Evolutionary conservation across 345 rosid species (phyloP).

Genomic region (Eucalyptus sp.): DNA sequence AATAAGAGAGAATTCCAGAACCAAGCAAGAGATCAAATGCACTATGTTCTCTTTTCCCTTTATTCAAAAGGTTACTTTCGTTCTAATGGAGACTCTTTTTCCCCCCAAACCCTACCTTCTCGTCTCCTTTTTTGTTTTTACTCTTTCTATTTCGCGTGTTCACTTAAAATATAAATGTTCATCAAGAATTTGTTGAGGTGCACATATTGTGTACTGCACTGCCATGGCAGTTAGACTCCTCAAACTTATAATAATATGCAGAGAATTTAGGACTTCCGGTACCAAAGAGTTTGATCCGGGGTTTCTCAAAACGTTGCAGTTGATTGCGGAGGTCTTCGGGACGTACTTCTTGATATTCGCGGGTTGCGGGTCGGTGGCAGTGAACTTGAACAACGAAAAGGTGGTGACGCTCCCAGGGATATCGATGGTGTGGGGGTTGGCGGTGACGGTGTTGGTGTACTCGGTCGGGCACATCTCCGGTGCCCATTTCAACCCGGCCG

Average conservation of each 20-base stretch:
- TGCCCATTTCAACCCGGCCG: constrained; percentile 93
- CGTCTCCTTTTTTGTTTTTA: too few relatives aligned
- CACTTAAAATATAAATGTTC: not conserved
- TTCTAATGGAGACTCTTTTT: not conserved
- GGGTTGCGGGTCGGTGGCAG: constrained; percentile 72
- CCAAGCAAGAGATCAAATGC: not conserved
- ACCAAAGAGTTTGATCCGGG: not conserved
- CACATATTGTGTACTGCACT: not conserved
- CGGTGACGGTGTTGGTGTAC: constrained; percentile 71
- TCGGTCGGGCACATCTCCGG: constrained; percentile 91
- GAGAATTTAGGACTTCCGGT: not conserved
- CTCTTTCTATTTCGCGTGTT: not conserved
- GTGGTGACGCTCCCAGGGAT: constrained; percentile 67
- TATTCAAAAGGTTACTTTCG: not conserved
- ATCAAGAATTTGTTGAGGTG: not conserved
- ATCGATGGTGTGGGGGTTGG: constrained; percentile 77
- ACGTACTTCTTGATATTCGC: constrained; percentile 89
- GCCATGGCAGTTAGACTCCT: not conserved
- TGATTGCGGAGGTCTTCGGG: constrained; percentile 64
- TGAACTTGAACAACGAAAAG: constrained; percentile 47
- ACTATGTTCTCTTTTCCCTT: not conserved
- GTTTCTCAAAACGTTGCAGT: constrained; percentile 10
- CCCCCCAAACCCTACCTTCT: not conserved
- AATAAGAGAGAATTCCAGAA: not conserved
- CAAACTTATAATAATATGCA: not conserved